These are phyloP conservation scores for Rubia tinctorum DNA, from an alignment of 305 asterid species.

Conservation along the genomic window DNA sequence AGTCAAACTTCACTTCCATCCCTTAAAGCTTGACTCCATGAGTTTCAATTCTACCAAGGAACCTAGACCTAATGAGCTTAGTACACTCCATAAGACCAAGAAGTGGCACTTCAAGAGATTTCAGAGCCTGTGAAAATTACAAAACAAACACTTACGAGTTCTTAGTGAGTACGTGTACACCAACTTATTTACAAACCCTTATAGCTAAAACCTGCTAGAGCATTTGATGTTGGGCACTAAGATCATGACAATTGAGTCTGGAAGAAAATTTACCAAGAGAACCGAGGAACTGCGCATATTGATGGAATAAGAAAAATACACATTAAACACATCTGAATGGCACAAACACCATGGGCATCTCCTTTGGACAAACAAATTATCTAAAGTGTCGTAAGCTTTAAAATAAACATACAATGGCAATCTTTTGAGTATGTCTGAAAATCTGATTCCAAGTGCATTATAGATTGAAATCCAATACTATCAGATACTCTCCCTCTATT, in stretches of 20 bases:
- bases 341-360: not conserved
- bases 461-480: not conserved
- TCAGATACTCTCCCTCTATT: not conserved
- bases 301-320: not conserved
- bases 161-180: not conserved
- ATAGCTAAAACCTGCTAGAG: not conserved
- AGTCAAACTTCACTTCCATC: not conserved
- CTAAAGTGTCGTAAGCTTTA: not conserved
- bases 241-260: not conserved
- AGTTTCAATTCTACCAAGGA: not conserved
- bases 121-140: not conserved
- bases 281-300: not conserved
- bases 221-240: not conserved
- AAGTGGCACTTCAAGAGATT: not conserved
- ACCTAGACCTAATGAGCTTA: not conserved
- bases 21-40: not conserved
- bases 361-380: not conserved
- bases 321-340: not conserved
- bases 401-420: too few relatives aligned
- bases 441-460: not conserved
- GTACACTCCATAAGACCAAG: not conserved
- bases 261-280: not conserved
- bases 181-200: not conserved
- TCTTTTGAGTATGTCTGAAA: not conserved
- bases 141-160: not conserved